Percentiles rank a stretch among this genome's conserved stretches.
These are phyloP conservation scores for Aspergillus fumigatus DNA, from an alignment of 2,329 filamentous ascomycete species.

Conservation along the genomic window DNA sequence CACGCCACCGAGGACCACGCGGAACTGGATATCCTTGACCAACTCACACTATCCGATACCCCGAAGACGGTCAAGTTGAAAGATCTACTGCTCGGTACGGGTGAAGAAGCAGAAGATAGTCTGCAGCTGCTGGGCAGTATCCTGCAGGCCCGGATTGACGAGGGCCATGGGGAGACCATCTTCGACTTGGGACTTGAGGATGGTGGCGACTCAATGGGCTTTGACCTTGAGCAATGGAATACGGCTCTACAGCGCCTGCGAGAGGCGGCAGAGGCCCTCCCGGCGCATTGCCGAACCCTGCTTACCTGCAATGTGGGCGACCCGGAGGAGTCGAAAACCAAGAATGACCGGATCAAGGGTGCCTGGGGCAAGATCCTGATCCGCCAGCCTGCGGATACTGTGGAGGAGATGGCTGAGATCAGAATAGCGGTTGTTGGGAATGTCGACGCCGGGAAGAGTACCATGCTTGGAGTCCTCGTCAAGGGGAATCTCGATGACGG, in stretches of 20 bases:
- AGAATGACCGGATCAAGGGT: slow-evolving; percentile 63
- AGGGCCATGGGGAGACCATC: slow-evolving; percentile 82
- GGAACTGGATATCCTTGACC: slow-evolving; percentile 86
- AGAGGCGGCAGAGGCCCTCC: slow-evolving; percentile 58
- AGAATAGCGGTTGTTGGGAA: slow-evolving; percentile 96
- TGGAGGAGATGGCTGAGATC: slow-evolving; percentile 91
- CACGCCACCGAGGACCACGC: slow-evolving; percentile 63
- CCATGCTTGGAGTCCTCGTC: slow-evolving; percentile 89
- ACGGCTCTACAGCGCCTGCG: slow-evolving; percentile 62
- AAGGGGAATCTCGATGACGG: slow-evolving; percentile 95
- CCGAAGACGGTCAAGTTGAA: slow-evolving; percentile 63
- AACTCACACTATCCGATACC: slow-evolving; percentile 66
- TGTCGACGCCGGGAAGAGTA: slow-evolving; percentile 95
- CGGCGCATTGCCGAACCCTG: slow-evolving; percentile 74
- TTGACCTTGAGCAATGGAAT: slow-evolving; percentile 72
- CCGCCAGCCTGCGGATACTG: slow-evolving; percentile 64
- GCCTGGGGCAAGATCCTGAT: slow-evolving; percentile 84
- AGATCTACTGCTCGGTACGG: slow-evolving; percentile 62
- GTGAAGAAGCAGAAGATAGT: slow-evolving; percentile 54
- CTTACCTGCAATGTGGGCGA: slow-evolving; percentile 89
- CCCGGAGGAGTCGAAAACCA: slow-evolving; percentile 63
- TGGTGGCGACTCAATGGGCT: slow-evolving; percentile 76
- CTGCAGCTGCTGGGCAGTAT: slow-evolving; percentile 61
- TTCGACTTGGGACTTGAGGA: slow-evolving; percentile 93
- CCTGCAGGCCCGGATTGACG: slow-evolving; percentile 65